Percentiles rank a stretch among this genome's conserved stretches.
Conservation (phyloP, 1,284 basidiomycete genomes). For the Pisolithus thermaeus region DNA sequence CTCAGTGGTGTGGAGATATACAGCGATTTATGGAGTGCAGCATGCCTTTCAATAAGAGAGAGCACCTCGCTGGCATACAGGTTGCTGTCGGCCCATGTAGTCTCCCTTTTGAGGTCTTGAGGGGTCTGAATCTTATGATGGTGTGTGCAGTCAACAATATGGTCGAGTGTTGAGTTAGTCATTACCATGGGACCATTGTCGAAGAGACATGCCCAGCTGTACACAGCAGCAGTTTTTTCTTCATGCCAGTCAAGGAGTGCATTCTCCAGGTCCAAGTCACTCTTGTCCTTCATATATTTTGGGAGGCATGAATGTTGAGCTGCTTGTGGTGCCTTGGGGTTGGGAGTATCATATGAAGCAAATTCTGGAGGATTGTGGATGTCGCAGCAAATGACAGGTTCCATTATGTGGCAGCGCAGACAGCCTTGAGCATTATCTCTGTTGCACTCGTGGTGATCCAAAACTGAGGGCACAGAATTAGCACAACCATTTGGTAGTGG, state of each 20-base stretch:
- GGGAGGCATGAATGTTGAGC: too few species aligned
- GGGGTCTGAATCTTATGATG: slow-evolving; percentile 8
- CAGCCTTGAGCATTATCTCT: not conserved
- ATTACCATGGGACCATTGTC: slow-evolving; percentile 12
- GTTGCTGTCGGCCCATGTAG: not conserved
- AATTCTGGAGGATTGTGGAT: slow-evolving; percentile 1
- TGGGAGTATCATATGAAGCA: too few species aligned
- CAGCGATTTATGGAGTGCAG: too few species aligned
- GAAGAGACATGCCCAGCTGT: too few species aligned
- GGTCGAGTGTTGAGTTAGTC: slow-evolving; percentile 13
- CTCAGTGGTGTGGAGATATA: not conserved
- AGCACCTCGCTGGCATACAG: too few species aligned
- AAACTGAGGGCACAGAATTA: slow-evolving; percentile 1
- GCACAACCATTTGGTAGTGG: too few species aligned
- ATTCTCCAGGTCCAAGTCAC: too few species aligned
- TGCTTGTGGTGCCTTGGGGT: too few species aligned
- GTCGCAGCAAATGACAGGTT: slow-evolving; percentile 4
- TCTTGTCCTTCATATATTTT: too few species aligned
- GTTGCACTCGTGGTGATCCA: not conserved
- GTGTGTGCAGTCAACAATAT: slow-evolving; percentile 18
- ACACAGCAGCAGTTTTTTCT: too few species aligned
- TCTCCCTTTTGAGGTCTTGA: slow-evolving; percentile 1
- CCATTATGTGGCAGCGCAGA: not conserved
- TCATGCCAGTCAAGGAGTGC: too few species aligned
- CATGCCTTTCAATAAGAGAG: too few species aligned